Percentiles rank a stretch among this genome's conserved stretches.
Conservation (phyloP, 164 flowering plant species). For the Litsea cubeba region DNA sequence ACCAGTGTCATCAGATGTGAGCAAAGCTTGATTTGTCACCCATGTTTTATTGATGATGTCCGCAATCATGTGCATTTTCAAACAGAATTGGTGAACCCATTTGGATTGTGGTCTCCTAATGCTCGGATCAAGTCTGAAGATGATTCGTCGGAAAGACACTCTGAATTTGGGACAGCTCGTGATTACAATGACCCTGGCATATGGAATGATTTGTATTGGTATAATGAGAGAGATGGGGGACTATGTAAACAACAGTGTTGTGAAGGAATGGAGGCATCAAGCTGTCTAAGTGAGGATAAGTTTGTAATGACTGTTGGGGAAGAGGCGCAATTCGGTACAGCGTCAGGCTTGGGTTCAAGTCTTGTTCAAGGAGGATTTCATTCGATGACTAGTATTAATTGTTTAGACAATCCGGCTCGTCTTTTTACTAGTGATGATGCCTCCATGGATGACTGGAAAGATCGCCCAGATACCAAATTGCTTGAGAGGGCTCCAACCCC, state of each 20-base stretch:
- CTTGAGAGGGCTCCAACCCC: slow-evolving; percentile 18
- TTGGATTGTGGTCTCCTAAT: slow-evolving; percentile 46
- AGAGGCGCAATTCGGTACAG: slow-evolving; percentile 22
- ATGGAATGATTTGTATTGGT: slow-evolving; percentile 56
- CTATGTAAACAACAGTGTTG: slow-evolving; percentile 39
- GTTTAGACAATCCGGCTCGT: slow-evolving; percentile 32
- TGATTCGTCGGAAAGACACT: slow-evolving; percentile 61
- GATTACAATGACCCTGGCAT: slow-evolving; percentile 70
- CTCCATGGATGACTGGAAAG: slow-evolving; percentile 17
- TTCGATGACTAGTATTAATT: slow-evolving; percentile 19
- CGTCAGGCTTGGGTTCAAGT: slow-evolving; percentile 7
- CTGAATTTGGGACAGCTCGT: slow-evolving; percentile 89
- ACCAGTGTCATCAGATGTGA: background rate
- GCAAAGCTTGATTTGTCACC: background rate
- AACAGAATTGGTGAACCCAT: slow-evolving; percentile 81
- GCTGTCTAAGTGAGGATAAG: slow-evolving; percentile 72
- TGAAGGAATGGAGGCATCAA: slow-evolving; percentile 38
- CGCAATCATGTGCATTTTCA: background rate
- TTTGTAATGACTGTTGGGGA: slow-evolving; percentile 47
- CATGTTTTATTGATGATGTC: background rate
- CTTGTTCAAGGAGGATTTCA: slow-evolving; percentile 29
- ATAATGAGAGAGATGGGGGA: slow-evolving; percentile 59
- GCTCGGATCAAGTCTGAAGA: slow-evolving; percentile 35
- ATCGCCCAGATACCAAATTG: slow-evolving; percentile 17
- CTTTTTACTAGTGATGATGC: slow-evolving; percentile 7